A percentile compares a stretch with the other conserved stretches of the same genome.
Evolutionary conservation across 345 rosid species (phyloP).

Genomic region (Eucalyptus decipiens): DNA sequence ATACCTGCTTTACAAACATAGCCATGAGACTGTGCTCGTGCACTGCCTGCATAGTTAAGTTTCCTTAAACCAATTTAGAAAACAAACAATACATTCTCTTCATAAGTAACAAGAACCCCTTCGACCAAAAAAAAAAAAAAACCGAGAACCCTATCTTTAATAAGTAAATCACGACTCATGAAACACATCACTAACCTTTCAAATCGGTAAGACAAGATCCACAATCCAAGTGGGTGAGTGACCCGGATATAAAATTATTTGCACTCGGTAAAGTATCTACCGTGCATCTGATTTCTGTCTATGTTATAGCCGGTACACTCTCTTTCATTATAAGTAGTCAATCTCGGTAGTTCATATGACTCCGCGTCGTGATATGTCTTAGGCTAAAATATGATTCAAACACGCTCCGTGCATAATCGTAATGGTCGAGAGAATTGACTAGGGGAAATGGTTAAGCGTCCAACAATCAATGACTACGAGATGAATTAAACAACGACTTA

Average conservation of each 20-base stretch:
- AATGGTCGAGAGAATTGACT: not conserved
- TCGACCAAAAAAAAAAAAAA: no score
- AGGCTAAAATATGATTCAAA: not conserved
- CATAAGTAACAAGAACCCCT: not conserved
- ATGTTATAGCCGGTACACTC: not conserved
- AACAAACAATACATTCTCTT: not conserved
- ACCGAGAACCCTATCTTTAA: not conserved
- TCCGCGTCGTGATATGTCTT: not conserved
- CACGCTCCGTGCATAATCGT: not conserved
- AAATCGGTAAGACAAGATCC: not conserved
- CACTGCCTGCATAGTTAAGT: not conserved
- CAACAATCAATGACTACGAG: not conserved
- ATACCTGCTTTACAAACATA: not conserved
- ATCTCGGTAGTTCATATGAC: not conserved
- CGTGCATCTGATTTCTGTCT: not conserved
- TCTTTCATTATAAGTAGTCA: not conserved
- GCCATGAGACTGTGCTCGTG: not conserved
- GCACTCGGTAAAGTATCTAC: not conserved
- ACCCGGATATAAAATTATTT: not conserved
- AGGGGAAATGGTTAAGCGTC: not conserved
- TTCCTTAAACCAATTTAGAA: not conserved
- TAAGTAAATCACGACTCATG: not conserved
- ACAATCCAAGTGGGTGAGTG: not conserved
- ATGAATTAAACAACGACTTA: conserved; percentile 19
- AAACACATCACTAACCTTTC: not conserved